Conservation (phyloP, 176 grass and related monocot genomes). For the Avena atlantica region DNA sequence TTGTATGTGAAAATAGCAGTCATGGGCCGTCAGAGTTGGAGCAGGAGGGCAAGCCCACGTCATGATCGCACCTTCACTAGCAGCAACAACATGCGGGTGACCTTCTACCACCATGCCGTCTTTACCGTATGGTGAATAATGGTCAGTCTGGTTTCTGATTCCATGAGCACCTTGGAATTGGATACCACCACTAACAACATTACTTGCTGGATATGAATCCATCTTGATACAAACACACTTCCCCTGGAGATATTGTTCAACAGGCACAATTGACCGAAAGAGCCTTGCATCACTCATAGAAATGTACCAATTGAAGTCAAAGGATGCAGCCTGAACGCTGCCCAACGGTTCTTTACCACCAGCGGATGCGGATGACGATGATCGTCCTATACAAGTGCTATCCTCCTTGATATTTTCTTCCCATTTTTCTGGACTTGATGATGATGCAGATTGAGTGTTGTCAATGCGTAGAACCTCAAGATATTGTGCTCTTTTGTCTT, state of each 20-base stretch:
- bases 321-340: not conserved
- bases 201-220: not conserved
- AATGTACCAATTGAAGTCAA: not conserved
- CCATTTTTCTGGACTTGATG: not conserved
- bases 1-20: conserved; percentile 1
- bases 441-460: not conserved
- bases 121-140: not conserved
- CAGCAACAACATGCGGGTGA: not conserved
- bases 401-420: not conserved
- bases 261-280: not conserved
- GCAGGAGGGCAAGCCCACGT: not conserved
- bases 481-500: accelerated
- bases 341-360: not conserved
- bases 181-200: no score
- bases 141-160: not conserved
- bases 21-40: accelerated
- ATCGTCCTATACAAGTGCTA: not conserved
- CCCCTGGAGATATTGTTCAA: not conserved
- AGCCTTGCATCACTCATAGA: conserved; percentile 17
- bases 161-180: not conserved
- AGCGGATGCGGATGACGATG: not conserved
- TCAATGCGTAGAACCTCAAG: not conserved
- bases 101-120: not conserved
- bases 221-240: not conserved
- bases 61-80: not conserved